These are phyloP conservation scores for Myotisia sp. DNA, from an alignment of 2,329 filamentous ascomycete genomes.

Conservation along the genomic window DNA sequence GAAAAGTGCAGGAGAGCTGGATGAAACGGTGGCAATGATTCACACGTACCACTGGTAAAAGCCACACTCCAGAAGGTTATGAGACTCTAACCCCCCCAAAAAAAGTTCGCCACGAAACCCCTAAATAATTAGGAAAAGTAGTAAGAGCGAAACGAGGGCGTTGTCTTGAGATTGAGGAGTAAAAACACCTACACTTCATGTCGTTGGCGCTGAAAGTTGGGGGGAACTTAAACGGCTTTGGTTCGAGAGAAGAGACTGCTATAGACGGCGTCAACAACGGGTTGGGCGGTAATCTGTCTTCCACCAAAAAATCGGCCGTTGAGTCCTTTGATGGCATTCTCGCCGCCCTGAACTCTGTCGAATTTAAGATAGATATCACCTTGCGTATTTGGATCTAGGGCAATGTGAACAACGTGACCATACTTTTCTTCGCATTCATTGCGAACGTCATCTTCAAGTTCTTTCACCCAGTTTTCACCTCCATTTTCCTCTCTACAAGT, in stretches of 20 bases:
- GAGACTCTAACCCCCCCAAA: too few relatives aligned
- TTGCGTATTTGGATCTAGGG: slow-evolving; percentile 80
- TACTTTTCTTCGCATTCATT: slow-evolving; percentile 90
- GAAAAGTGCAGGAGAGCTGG: too few relatives aligned
- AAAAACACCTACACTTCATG: too few relatives aligned
- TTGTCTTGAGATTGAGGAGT: too few relatives aligned
- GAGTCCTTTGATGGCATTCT: slow-evolving; percentile 94
- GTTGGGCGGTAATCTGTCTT: slow-evolving; percentile 80
- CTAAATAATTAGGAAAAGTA: neutral
- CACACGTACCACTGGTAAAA: too few relatives aligned
- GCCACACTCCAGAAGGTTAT: too few relatives aligned
- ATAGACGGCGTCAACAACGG: slow-evolving; percentile 97
- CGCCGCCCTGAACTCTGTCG: slow-evolving; percentile 82
- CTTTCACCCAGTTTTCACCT: slow-evolving; percentile 80
- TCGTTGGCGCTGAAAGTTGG: too few relatives aligned
- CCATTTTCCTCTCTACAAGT: slow-evolving; percentile 57
- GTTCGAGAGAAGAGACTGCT: slow-evolving; percentile 86
- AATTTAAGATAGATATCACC: slow-evolving; percentile 99
- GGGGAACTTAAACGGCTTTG: slow-evolving; percentile 54
- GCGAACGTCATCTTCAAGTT: slow-evolving; percentile 85
- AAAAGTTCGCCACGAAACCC: too few relatives aligned
- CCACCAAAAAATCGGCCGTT: slow-evolving; percentile 95
- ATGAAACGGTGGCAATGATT: too few relatives aligned
- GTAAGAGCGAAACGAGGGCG: too few relatives aligned
- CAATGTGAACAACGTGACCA: slow-evolving; percentile 93